Base-by-base conservation (phyloP, 202 grass and related monocot genomes). In the Miscanthus sacchariflorus region DNA sequence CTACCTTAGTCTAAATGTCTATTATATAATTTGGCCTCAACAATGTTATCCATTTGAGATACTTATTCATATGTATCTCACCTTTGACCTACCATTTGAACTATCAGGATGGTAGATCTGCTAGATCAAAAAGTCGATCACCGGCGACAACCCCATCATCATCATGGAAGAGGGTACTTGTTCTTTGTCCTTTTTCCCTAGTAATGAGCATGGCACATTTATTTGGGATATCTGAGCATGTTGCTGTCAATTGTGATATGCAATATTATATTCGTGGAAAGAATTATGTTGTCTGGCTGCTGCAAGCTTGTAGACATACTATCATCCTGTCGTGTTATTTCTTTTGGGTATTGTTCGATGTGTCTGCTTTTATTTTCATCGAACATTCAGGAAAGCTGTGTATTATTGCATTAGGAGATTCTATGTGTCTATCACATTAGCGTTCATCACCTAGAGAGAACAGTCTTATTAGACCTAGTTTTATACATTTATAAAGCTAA, bases 91-190 rank as follows among this genome's bases (percentile, higher is more conserved):
- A 64, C 59, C n/a, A 64, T 64, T 83, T 42, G 78, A 85, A 95
- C 52, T 75, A 68, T n/a, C 79, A 98, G 96, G 86, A 91, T 89
- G 87, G 87, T 84, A 93, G 87, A 86, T 73, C 92, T 0, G 87
- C 81, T 76, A 96, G 87, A 91, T 93, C 90, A 74, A 96, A 96
- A 94, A 90, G 90, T 85, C 81, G 81, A 82, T 91, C 92, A 78
- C 88, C 87, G 38, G 77, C 78, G 81, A 65, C 87, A 78, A 36
- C 74, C 7, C 72, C 84, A 58, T 94, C 88, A 78, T 88, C 69
- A n/a, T 91, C 90, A 84, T 96, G 96, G 96, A 91, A 90, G 59
- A 98, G 91, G 93, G 96, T 92, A 70, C 40, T 50, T 30, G 21
- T 54, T 86, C 27, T 70, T 58, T 84, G 79, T 64, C 42, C 28